Evolutionary conservation across 2,329 filamentous ascomycete species (phyloP).

Genomic region (Phoma herbarum): DNA sequence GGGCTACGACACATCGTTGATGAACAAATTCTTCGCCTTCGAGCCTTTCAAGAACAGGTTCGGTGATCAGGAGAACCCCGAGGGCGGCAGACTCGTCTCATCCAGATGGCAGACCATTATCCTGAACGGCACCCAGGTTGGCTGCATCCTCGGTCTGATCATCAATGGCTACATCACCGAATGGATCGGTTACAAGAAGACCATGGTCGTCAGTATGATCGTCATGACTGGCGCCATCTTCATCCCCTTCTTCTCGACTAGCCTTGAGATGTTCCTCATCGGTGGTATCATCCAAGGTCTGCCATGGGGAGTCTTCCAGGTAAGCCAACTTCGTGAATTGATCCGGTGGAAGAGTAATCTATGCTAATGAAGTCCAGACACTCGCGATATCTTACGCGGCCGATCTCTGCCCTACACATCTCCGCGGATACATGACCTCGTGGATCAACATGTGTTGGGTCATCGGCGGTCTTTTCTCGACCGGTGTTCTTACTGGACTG

Average conservation of each 20-base stretch:
- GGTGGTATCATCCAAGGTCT: constrained; percentile 61
- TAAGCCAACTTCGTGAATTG: background rate
- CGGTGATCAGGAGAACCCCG: constrained; percentile 45
- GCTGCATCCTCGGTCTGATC: constrained; percentile 54
- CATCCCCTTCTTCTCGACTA: constrained; percentile 39
- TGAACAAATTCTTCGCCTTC: constrained; percentile 75
- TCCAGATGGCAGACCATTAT: constrained; percentile 56
- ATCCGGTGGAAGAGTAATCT: background rate
- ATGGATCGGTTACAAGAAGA: constrained; percentile 50
- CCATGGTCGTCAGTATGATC: constrained; percentile 37
- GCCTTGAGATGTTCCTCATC: constrained; percentile 65
- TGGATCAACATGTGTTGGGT: constrained; percentile 80
- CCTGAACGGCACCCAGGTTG: constrained; percentile 54
- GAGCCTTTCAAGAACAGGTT: constrained; percentile 53
- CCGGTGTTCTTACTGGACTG: constrained; percentile 72
- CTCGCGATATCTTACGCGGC: constrained; percentile 37
- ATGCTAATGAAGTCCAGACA: constrained; percentile 27
- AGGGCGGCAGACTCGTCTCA: constrained; percentile 51
- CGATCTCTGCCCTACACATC: constrained; percentile 71
- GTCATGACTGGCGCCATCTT: constrained; percentile 37
- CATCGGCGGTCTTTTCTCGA: constrained; percentile 71
- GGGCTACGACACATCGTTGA: constrained; percentile 80
- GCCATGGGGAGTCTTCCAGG: constrained; percentile 53
- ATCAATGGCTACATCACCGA: constrained; percentile 56
- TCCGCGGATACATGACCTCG: constrained; percentile 64